phyloP scores from a whole-genome alignment of 139 green algal genomes.

The Edaphochlamys debaryana region DNA sequence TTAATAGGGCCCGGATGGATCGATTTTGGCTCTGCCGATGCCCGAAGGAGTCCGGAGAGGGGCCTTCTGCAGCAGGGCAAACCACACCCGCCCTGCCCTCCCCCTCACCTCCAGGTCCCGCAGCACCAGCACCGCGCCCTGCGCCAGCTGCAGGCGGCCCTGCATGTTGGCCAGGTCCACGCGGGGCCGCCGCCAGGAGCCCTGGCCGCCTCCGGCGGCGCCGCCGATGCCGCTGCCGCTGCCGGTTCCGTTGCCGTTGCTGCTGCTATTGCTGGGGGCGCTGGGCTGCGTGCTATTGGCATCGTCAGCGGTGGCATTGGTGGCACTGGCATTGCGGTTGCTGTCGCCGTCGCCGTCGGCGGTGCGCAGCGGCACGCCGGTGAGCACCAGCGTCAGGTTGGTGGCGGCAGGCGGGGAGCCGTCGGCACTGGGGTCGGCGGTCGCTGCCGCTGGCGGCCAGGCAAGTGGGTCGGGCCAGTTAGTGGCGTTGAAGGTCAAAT shows the following conservation, averaged over 20 bases:
- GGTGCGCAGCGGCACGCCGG: background rate
- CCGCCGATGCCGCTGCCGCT: background rate
- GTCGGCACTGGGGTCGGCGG: background rate
- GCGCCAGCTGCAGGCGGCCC: slow-evolving; percentile 16
- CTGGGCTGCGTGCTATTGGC: background rate
- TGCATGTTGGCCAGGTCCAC: slow-evolving; percentile 23
- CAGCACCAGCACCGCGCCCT: background rate
- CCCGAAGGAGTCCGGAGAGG: too few species aligned
- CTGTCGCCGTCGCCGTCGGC: background rate
- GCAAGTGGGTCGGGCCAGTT: background rate
- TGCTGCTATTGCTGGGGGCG: background rate
- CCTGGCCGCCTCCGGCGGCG: background rate
- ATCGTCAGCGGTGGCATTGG: background rate
- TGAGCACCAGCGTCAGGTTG: background rate
- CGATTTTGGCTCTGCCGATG: too few species aligned
- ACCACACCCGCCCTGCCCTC: background rate
- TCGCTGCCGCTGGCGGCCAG: background rate
- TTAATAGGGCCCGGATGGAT: too few species aligned
- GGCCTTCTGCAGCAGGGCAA: too few species aligned
- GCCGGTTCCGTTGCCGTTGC: background rate
- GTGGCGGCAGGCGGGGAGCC: too few species aligned
- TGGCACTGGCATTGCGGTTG: background rate
- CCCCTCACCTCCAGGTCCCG: slow-evolving; percentile 9
- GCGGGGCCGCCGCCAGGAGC: background rate
- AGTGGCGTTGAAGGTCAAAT: background rate